phyloP scores from a whole-genome alignment of 2,329 filamentous ascomycete species.

The Sordariomycetes sp. region DNA sequence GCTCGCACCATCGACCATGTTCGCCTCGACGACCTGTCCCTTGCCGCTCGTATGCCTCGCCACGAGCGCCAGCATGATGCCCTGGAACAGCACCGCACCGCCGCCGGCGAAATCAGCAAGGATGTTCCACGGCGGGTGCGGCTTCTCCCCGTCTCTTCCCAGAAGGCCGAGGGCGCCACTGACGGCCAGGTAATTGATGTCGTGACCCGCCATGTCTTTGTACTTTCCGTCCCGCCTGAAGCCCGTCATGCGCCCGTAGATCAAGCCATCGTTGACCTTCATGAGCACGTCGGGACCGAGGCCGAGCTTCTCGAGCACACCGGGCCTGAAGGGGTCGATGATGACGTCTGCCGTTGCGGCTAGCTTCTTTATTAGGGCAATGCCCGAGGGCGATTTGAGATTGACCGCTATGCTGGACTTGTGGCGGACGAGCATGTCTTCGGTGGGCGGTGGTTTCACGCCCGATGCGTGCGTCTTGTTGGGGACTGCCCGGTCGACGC shows the following conservation, averaged over 20 bases:
- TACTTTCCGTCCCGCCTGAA: slow-evolving; percentile 85
- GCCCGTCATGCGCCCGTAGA: slow-evolving; percentile 81
- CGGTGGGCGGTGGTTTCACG: slow-evolving; percentile 31
- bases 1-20: slow-evolving; percentile 87
- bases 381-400: slow-evolving; percentile 58
- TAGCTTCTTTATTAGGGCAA: slow-evolving; percentile 58
- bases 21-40: slow-evolving; percentile 88
- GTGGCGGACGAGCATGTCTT: slow-evolving; percentile 69
- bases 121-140: slow-evolving; percentile 74
- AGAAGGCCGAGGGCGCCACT: slow-evolving; percentile 71
- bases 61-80: slow-evolving; percentile 72
- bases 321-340: slow-evolving; percentile 89
- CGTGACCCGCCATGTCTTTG: slow-evolving; percentile 81
- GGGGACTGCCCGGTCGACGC: slow-evolving; percentile 62
- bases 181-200: slow-evolving; percentile 93
- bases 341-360: slow-evolving; percentile 68
- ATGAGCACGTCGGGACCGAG: slow-evolving; percentile 64
- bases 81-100: slow-evolving; percentile 72
- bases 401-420: slow-evolving; percentile 76
- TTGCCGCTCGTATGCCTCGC: slow-evolving; percentile 52
- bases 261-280: slow-evolving; percentile 60
- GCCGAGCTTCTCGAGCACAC: slow-evolving; percentile 77
- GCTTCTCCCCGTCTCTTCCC: slow-evolving; percentile 59
- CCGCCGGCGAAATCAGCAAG: slow-evolving; percentile 89
- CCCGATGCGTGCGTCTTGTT: slow-evolving; percentile 26